Conservation (phyloP, 805 yeast genomes). For the Yarrowia hollandica region DNA sequence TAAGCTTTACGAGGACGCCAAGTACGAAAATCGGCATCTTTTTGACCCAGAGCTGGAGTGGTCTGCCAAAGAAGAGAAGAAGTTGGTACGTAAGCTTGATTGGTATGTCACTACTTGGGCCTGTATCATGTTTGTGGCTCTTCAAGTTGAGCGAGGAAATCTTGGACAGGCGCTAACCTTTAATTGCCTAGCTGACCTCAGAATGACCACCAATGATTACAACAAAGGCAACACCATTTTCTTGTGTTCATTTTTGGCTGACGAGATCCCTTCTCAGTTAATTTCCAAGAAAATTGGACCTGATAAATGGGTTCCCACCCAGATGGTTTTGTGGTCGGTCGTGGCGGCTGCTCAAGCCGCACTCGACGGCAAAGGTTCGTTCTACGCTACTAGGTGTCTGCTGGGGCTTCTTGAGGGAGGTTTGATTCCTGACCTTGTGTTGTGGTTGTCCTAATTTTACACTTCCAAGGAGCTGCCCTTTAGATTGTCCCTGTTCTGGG, state of each 20-base stretch:
- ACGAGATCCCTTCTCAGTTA: slow-evolving; percentile 69
- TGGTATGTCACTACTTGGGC: slow-evolving; percentile 58
- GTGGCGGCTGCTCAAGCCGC: slow-evolving; percentile 56
- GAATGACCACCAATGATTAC: slow-evolving; percentile 55
- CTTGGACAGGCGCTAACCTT: slow-evolving; percentile 60
- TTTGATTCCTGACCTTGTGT: slow-evolving; percentile 61
- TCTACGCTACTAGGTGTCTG: slow-evolving; percentile 51
- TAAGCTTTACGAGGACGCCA: slow-evolving; percentile 48
- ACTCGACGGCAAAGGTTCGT: slow-evolving; percentile 47
- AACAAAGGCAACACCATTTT: slow-evolving; percentile 62
- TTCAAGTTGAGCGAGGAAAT: slow-evolving; percentile 61
- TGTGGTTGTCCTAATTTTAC: slow-evolving; percentile 68
- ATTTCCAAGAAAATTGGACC: slow-evolving; percentile 64
- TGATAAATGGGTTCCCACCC: slow-evolving; percentile 63
- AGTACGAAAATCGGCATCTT: slow-evolving; percentile 57
- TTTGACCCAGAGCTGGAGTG: slow-evolving; percentile 62
- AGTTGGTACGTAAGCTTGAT: slow-evolving; percentile 54
- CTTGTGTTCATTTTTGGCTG: slow-evolving; percentile 54
- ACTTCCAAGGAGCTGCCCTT: slow-evolving; percentile 58
- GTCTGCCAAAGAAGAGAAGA: slow-evolving; percentile 53
- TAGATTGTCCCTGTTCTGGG: slow-evolving; percentile 61
- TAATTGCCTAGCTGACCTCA: slow-evolving; percentile 52
- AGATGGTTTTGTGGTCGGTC: slow-evolving; percentile 57
- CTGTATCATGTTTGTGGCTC: slow-evolving; percentile 57
- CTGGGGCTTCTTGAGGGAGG: slow-evolving; percentile 66